Percentiles rank a stretch among this genome's conserved stretches.
phyloP scores from a whole-genome alignment of 371 early-diverging fungal genomes.

The Rhizopus microsporus region DNA sequence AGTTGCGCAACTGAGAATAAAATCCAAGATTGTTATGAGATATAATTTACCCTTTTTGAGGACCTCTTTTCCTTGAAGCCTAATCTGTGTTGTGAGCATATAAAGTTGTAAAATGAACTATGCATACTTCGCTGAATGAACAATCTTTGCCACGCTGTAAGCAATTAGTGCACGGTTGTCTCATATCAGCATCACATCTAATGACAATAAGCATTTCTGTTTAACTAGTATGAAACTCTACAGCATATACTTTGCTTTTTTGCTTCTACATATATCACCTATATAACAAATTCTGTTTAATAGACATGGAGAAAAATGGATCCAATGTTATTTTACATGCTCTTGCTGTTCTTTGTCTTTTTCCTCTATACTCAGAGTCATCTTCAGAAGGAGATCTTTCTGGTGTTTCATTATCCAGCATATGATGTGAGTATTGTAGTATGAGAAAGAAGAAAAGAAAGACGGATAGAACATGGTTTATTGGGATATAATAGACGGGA shows the following conservation, averaged over 20 bases:
- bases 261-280: conserved; percentile 52
- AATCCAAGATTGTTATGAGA: background rate
- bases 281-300: background rate
- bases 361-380: background rate
- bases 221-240: background rate
- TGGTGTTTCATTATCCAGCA: background rate
- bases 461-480: conserved; percentile 2
- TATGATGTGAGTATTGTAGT: background rate
- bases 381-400: background rate
- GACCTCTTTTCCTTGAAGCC: conserved; percentile 50
- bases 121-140: conserved; percentile 47
- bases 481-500: background rate
- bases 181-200: conserved; percentile 46
- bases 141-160: conserved; percentile 46
- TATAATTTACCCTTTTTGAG: conserved; percentile 48
- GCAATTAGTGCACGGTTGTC: conserved; percentile 45
- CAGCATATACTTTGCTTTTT: conserved; percentile 44
- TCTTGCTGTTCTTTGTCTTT: conserved; percentile 35
- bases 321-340: conserved; percentile 33
- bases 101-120: background rate
- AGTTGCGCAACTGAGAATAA: conserved; percentile 5
- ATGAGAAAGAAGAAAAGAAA: conserved; percentile 4
- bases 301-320: background rate
- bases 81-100: conserved; percentile 1
- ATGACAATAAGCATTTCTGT: background rate